Conservation (phyloP, 1,284 basidiomycete species). For the Fomes fomentarius region DNA sequence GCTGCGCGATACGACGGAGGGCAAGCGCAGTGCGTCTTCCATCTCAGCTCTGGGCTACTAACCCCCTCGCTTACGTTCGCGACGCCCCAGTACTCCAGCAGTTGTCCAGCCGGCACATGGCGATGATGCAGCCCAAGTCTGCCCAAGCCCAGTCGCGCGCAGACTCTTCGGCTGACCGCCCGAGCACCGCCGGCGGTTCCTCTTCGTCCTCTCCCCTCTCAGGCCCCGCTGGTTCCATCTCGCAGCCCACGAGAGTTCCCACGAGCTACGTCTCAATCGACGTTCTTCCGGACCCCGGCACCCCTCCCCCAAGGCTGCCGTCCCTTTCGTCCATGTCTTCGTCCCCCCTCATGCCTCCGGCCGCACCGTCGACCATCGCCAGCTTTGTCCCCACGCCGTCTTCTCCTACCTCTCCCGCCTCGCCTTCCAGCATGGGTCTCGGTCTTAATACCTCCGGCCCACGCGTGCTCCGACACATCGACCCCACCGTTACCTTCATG, state of each 20-base stretch:
- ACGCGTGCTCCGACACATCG: conserved; percentile 61
- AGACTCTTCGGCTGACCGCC: conserved; percentile 17
- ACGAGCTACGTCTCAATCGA: conserved; percentile 31
- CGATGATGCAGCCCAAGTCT: conserved; percentile 28
- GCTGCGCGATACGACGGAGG: conserved; percentile 68
- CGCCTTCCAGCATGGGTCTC: conserved; percentile 18
- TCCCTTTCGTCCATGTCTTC: conserved; percentile 15
- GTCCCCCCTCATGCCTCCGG: conserved; percentile 17
- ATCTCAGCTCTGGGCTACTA: not conserved
- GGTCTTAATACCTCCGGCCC: conserved; percentile 32
- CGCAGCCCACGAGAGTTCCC: conserved; percentile 20
- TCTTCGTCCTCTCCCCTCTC: conserved; percentile 26
- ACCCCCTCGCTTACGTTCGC: not conserved
- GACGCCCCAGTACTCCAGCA: conserved; percentile 24
- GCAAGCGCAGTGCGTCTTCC: conserved; percentile 53
- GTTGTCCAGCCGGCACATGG: conserved; percentile 36
- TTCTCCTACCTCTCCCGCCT: conserved; percentile 22
- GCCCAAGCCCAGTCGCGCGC: conserved; percentile 14
- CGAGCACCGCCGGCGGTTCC: conserved; percentile 14
- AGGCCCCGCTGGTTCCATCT: conserved; percentile 26
- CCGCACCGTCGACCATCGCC: conserved; percentile 18
- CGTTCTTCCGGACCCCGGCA: conserved; percentile 30
- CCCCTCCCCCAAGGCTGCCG: conserved; percentile 22
- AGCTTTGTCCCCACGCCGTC: conserved; percentile 16
- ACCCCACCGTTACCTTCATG: conserved; percentile 66